phyloP scores from a whole-genome alignment of 1,284 basidiomycete genomes.

The Malassezia caprae region DNA sequence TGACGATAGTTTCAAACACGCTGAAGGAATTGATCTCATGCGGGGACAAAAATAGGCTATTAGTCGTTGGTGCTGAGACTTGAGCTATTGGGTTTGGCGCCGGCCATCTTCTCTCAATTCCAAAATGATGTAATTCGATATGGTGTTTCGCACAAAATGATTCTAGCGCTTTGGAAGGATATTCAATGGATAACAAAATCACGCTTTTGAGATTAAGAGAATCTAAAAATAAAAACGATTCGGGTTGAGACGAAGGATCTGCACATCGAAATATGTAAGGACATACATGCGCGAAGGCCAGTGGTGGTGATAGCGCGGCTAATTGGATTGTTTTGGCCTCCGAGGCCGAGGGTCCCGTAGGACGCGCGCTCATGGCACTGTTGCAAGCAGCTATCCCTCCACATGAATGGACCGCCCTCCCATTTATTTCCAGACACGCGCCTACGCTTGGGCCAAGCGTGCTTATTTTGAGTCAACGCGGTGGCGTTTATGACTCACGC shows the following conservation, averaged over 20 bases:
- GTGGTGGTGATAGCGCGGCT: conserved; percentile 23
- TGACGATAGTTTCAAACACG: conserved; percentile 30
- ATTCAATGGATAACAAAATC: conserved; percentile 35
- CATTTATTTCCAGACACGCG: not conserved
- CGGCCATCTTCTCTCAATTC: conserved; percentile 21
- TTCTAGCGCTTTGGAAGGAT: conserved; percentile 24
- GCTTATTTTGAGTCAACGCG: not conserved
- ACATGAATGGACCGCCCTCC: not conserved
- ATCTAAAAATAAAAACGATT: conserved; percentile 25
- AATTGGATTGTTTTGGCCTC: not conserved
- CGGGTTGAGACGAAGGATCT: conserved; percentile 16
- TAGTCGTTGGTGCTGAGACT: conserved; percentile 1
- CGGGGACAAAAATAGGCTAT: conserved; percentile 9
- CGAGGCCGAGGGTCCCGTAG: not conserved
- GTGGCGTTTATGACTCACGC: not conserved
- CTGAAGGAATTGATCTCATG: conserved; percentile 16
- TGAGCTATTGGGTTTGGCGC: conserved; percentile 1
- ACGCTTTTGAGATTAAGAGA: conserved; percentile 31
- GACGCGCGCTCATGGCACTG: not conserved
- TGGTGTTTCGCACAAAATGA: conserved; percentile 23
- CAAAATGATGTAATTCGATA: conserved; percentile 34
- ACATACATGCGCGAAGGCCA: conserved; percentile 30
- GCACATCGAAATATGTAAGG: conserved; percentile 37
- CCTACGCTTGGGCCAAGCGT: not conserved
- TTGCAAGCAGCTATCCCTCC: not conserved